These are phyloP conservation scores for Coemansia sp. DNA, from an alignment of 192 early-diverging fungal species.

Conservation along the genomic window DNA sequence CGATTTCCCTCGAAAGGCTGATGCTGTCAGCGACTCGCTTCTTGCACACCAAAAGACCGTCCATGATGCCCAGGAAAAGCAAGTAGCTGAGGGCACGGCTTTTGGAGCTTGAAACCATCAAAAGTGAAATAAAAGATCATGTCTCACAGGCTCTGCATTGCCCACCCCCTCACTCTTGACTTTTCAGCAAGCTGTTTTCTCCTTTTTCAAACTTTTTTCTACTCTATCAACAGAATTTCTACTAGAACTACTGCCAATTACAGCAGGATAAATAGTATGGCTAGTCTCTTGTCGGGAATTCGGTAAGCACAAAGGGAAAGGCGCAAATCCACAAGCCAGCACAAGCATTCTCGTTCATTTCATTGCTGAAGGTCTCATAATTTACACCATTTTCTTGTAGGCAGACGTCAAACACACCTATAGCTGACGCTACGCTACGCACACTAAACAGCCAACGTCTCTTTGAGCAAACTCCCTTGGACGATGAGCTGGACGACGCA, in stretches of 20 bases:
- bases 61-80: conserved; percentile 12
- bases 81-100: conserved; percentile 18
- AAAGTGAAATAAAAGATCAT: not conserved
- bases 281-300: conserved; percentile 33
- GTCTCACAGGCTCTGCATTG: too few relatives aligned
- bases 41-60: conserved; percentile 28
- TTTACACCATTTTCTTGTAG: too few relatives aligned
- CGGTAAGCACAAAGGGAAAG: conserved; percentile 26
- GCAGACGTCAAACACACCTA: conserved; percentile 1
- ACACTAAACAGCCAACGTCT: conserved; percentile 31
- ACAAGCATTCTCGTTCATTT: not conserved
- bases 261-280: conserved; percentile 16
- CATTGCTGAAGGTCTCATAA: too few relatives aligned
- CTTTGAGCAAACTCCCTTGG: conserved; percentile 32
- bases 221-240: too few relatives aligned
- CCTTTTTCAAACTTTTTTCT: not conserved
- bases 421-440: not conserved
- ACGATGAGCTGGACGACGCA: conserved; percentile 32
- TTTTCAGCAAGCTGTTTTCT: not conserved
- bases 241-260: too few relatives aligned
- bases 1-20: conserved; percentile 39
- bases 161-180: too few relatives aligned
- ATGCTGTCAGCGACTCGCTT: conserved; percentile 41
- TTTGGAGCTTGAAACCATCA: conserved; percentile 23
- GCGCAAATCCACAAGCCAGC: not conserved